Conservation (phyloP, 352 stramenopile genomes). For the Phytophthora pisi region DNA sequence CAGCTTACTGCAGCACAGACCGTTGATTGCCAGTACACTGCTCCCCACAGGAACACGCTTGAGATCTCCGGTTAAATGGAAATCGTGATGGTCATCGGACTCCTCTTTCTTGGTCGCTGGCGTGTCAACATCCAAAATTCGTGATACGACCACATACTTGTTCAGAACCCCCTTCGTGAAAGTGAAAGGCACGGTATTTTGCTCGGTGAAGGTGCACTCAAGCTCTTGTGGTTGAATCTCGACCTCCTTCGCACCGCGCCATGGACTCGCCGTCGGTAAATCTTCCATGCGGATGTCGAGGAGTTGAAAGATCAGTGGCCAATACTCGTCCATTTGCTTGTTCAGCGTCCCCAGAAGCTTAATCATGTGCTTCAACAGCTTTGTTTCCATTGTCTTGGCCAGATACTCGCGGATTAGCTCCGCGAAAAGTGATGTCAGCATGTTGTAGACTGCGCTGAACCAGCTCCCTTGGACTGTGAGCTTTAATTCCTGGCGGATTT, state of each 20-base stretch:
- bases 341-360: constrained; percentile 85
- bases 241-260: constrained; percentile 77
- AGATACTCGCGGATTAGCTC: constrained; percentile 85
- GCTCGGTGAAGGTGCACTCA: constrained; percentile 61
- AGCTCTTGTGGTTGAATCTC: constrained; percentile 76
- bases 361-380: constrained; percentile 83
- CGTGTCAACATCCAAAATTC: constrained; percentile 49
- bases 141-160: constrained; percentile 68
- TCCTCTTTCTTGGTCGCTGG: constrained; percentile 5
- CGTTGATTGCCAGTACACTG: constrained; percentile 77
- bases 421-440: constrained; percentile 78
- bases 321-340: constrained; percentile 86
- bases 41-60: constrained; percentile 59
- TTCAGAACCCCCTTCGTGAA: constrained; percentile 79
- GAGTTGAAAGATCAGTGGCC: constrained; percentile 82
- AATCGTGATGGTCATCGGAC: constrained; percentile 30
- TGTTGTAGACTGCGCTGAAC: constrained; percentile 88
- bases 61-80: constrained; percentile 38
- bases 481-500: constrained; percentile 85
- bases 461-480: constrained; percentile 83
- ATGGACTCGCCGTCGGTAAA: constrained; percentile 73
- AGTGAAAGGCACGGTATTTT: constrained; percentile 58
- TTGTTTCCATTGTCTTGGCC: constrained; percentile 85
- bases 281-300: constrained; percentile 83
- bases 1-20: constrained; percentile 72